A percentile compares a stretch with the other conserved stretches of the same genome.
phyloP scores from a whole-genome alignment of 1,284 basidiomycete species.

The Ceratobasidium sp. region DNA sequence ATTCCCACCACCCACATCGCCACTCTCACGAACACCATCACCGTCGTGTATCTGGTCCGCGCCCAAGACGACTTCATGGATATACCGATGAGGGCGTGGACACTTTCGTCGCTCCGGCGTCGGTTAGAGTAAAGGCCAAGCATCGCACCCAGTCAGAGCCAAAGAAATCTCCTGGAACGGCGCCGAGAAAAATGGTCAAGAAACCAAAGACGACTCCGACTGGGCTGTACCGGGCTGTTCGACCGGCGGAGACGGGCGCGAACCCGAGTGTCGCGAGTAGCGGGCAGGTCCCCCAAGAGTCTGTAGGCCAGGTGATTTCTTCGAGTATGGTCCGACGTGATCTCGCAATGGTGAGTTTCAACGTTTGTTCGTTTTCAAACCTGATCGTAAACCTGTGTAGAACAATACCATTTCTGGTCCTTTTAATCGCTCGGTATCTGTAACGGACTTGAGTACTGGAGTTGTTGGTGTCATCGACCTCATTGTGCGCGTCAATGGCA shows the following conservation, averaged over 20 bases:
- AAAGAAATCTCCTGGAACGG: neutral
- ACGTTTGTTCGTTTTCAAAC: neutral
- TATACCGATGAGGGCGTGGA: neutral
- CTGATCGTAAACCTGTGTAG: neutral
- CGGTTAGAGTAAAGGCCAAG: neutral
- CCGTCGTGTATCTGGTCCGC: neutral
- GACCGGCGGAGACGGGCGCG: neutral
- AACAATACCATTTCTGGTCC: neutral
- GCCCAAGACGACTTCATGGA: conserved; percentile 8
- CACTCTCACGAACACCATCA: conserved; percentile 5
- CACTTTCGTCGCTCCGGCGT: conserved; percentile 22
- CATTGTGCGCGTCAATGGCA: neutral
- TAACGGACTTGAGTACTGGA: neutral
- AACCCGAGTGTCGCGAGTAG: neutral
- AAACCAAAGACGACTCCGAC: conserved; percentile 1
- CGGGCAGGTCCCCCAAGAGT: neutral
- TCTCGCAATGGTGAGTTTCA: neutral
- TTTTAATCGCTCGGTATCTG: too few relatives aligned
- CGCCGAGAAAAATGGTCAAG: neutral
- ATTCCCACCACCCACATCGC: neutral
- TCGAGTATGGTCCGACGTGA: neutral
- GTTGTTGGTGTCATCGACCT: conserved; percentile 26
- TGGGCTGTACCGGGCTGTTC: neutral
- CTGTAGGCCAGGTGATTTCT: neutral
- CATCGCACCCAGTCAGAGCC: neutral